Evolutionary conservation across 2,329 filamentous ascomycete genomes (phyloP).

Genomic region (Neonectria coccinea): DNA sequence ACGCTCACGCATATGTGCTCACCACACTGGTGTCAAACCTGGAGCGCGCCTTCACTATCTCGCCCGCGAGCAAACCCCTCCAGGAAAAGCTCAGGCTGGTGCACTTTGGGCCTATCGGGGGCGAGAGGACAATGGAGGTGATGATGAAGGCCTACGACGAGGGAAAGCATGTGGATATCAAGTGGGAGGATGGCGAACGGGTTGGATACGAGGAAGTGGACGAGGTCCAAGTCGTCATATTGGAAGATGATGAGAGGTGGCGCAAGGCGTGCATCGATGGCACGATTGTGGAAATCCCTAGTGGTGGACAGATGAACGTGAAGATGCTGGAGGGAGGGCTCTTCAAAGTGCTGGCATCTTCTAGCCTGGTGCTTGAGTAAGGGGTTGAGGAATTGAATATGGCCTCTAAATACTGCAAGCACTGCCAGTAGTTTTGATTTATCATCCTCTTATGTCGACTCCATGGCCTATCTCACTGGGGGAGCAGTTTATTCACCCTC

Average conservation of each 20-base stretch:
- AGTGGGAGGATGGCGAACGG: constrained; percentile 65
- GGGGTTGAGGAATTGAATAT: not conserved
- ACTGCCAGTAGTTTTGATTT: not conserved
- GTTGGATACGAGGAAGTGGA: constrained; percentile 81
- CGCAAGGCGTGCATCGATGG: constrained; percentile 92
- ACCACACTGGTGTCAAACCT: constrained; percentile 82
- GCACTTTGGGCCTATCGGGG: constrained; percentile 76
- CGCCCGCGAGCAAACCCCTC: constrained; percentile 76
- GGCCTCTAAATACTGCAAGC: not conserved
- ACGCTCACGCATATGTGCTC: constrained; percentile 80
- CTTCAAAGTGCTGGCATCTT: constrained; percentile 59
- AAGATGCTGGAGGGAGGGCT: constrained; percentile 57
- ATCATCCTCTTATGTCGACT: not conserved
- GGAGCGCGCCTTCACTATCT: constrained; percentile 85
- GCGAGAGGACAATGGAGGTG: constrained; percentile 77
- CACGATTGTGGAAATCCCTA: constrained; percentile 80
- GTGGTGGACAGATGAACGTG: constrained; percentile 78
- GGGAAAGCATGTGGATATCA: constrained; percentile 66
- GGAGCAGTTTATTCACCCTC: constrained; percentile 61
- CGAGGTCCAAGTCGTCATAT: constrained; percentile 73
- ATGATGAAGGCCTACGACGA: constrained; percentile 75
- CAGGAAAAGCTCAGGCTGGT: constrained; percentile 79
- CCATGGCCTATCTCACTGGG: not conserved
- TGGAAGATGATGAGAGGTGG: constrained; percentile 79
- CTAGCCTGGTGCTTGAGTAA: constrained; percentile 33